Base-by-base conservation (phyloP, 352 stramenopile species). In the Globisporangium paroecandrum region DNA sequence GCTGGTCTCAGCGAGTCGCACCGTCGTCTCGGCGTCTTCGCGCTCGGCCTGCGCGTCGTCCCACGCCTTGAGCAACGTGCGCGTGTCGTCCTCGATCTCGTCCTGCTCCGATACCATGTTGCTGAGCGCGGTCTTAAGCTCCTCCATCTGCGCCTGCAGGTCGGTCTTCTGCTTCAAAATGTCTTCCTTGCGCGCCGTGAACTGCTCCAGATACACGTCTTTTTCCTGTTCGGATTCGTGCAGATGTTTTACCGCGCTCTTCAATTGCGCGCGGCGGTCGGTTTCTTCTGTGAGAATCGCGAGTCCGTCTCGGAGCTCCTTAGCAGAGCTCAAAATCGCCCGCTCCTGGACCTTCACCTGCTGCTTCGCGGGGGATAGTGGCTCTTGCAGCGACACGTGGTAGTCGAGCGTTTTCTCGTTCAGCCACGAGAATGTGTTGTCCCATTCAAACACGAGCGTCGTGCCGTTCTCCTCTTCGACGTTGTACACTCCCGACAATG, bases 351-450 rank as follows among this genome's bases (percentile, higher is more conserved):
- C 66, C n/a, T 78, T 75, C 7, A 81, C 56, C 15, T 76, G 57
- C 62, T 86, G 62, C 54, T 79, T 77, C 41, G 77, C 69, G 1
- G 59, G 61, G 7, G 76, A 77, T 36, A 93, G 61, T 10, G 77
- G 87, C 57, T 92, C 79, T 13, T 89, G 75, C 3, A 95, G 75
- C 5, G 82, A 89, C 32, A 95, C 87, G 24, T 93, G 87, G 68
- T 95, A 93, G 65, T 93, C 87, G 46, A 95, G 62, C 1, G 87
- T 95, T 69, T 95, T 95, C 60, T 89, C 83, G 53, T 92, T 90
- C 1, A 95, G 74, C 87, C 87, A 95, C 25, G 85, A 93, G 61
- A 93, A 95, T 38, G 82, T 75, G 58, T 95, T 95, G 67, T 95
- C 85, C 87, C 87, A 95, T 46, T 84, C 77, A 55, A 93, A 95